Base-by-base conservation (phyloP, 495 filamentous ascomycete species). In the Corynascus novoguineensis region DNA sequence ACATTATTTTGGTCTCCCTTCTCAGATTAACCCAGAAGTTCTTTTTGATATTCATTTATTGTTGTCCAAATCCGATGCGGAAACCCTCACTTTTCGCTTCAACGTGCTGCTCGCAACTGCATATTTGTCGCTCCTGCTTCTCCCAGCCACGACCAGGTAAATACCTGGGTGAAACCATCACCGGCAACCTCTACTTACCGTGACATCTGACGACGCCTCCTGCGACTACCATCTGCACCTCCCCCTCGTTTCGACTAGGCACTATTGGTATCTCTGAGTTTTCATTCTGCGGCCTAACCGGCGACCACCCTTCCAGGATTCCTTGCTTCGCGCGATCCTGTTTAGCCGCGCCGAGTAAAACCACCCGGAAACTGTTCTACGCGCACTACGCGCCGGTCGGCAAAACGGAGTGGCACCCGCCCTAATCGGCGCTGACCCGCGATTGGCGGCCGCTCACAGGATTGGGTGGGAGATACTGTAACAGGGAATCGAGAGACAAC, bases 311-410 rank as follows among this genome's bases (percentile, higher is more conserved):
- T 58, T 49, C 56, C 38, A 25, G 58, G 10, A 32, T 37, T 52
- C 44, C 40, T 44, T 55, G 53, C 58, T 63, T 59, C 49, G 61
- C 63, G 54, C 61, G 56, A 55, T 60, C 51, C 44, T 56, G 61
- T 65, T 67, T 66, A 70, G 66, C 62, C 66, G 61, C 65, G 59
- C 60, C 45, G 27, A 42, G 50, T n/a, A n/a, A 25, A 54, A 41
- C 44, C 35, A 21, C 44, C 12, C 50, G 50, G 28, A 38, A 22
- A 41, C 25, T 21, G 15, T 19, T 19, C 29, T 27, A 41, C 35
- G 47, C 45, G 52, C 42, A 40, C 35, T 14, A 42, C 50, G 48
- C 54, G 59, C 55, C 44, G 53, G 37, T 49, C 60, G 60, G 60
- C 54, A 68, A 41, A 58, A 60, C 55, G 48, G 25, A 40, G 14